These are phyloP conservation scores for Neurospora cerealis DNA, from an alignment of 495 filamentous ascomycete genomes.

Conservation along the genomic window DNA sequence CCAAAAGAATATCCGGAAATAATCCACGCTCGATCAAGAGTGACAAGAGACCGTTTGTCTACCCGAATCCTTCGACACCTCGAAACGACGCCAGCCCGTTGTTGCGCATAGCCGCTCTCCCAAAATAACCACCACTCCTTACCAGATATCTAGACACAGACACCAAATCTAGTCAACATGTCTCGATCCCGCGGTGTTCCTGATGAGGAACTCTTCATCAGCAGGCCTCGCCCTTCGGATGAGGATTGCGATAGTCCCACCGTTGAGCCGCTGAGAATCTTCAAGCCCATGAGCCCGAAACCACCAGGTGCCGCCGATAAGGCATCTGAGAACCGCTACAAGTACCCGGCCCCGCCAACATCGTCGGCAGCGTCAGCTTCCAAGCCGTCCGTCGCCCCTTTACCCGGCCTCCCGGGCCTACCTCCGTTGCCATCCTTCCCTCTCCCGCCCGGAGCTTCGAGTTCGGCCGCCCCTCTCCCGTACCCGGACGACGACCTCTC, in stretches of 20 bases:
- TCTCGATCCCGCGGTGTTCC: slow-evolving; percentile 42
- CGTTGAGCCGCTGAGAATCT: slow-evolving; percentile 77
- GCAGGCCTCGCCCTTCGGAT: slow-evolving; percentile 33
- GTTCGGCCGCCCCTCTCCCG: slow-evolving; percentile 54
- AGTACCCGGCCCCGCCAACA: slow-evolving; percentile 37
- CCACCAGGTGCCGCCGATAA: slow-evolving; percentile 26
- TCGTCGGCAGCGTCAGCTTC: slow-evolving; percentile 25
- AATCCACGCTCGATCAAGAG: not conserved
- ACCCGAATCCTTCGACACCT: slow-evolving; percentile 3
- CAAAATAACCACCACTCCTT: slow-evolving; percentile 1
- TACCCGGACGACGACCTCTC: slow-evolving; percentile 67
- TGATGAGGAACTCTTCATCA: slow-evolving; percentile 72
- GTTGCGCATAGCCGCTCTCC: not conserved
- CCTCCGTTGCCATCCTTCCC: slow-evolving; percentile 41
- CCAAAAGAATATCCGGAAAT: not conserved
- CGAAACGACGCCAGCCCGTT: not conserved
- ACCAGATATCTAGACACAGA: slow-evolving; percentile 4
- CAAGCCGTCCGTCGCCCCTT: slow-evolving; percentile 16
- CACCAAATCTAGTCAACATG: slow-evolving; percentile 24
- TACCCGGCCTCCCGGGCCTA: slow-evolving; percentile 11
- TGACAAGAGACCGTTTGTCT: not conserved
- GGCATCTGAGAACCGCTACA: slow-evolving; percentile 22
- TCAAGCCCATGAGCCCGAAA: slow-evolving; percentile 53
- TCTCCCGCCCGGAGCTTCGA: slow-evolving; percentile 52
- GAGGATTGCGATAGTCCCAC: slow-evolving; percentile 57